A percentile compares a stretch with the other conserved stretches of the same genome.
These are phyloP conservation scores for Phylloporus sp. DNA, from an alignment of 1,284 basidiomycete species.

Conservation along the genomic window DNA sequence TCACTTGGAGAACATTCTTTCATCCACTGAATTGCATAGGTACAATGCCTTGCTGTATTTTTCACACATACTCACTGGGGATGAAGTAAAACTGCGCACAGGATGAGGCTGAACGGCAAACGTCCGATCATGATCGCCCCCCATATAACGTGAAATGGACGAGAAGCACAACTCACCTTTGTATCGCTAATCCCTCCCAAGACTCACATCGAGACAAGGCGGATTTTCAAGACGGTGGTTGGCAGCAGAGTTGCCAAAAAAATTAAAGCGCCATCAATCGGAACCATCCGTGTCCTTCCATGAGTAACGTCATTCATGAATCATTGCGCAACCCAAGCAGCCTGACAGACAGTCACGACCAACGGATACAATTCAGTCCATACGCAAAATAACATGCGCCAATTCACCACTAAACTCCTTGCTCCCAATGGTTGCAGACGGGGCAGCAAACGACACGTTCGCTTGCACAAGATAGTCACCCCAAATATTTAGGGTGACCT, in stretches of 20 bases:
- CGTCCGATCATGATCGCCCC: neutral
- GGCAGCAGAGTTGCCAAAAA: neutral
- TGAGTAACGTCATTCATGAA: neutral
- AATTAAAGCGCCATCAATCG: neutral
- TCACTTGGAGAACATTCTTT: too few relatives aligned
- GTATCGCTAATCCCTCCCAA: neutral
- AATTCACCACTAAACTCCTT: slow-evolving; percentile 43
- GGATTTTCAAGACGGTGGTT: neutral
- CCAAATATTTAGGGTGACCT: slow-evolving; percentile 49
- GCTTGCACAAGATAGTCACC: slow-evolving; percentile 47
- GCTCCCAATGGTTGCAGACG: slow-evolving; percentile 45
- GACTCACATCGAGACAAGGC: neutral
- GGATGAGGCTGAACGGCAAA: too few relatives aligned
- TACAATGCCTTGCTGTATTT: neutral
- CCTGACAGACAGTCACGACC: neutral
- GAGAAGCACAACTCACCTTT: neutral
- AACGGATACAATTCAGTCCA: slow-evolving; percentile 18
- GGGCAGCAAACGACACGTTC: slow-evolving; percentile 59
- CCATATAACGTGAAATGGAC: too few relatives aligned
- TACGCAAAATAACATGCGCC: slow-evolving; percentile 35
- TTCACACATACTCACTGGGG: neutral
- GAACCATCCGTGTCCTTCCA: neutral
- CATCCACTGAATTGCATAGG: neutral
- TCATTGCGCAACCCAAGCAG: neutral
- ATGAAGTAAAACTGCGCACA: too few relatives aligned